phyloP scores from a whole-genome alignment of 1,139 yeast species.

The Saccharomycopsis hybrid region DNA sequence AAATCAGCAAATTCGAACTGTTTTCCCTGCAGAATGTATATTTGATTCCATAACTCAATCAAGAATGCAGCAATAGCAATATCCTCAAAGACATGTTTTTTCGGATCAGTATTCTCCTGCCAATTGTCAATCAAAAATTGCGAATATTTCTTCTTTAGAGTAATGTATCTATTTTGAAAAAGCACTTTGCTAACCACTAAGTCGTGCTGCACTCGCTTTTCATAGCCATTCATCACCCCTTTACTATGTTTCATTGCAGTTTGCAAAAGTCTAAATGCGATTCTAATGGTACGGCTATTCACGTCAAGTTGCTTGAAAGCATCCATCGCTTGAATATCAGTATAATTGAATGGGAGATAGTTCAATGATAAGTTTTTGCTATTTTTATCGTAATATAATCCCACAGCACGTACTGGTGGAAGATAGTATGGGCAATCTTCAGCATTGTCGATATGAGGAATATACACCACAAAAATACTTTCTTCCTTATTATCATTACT shows the following conservation, averaged over 20 bases:
- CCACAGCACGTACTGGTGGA: conserved; percentile 81
- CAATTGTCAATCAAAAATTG: conserved; percentile 71
- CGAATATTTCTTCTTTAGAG: conserved; percentile 77
- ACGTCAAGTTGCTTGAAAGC: conserved; percentile 35
- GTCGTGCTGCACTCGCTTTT: conserved; percentile 85
- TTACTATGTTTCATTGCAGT: conserved; percentile 79
- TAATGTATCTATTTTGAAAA: conserved; percentile 78
- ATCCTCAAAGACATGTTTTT: conserved; percentile 95
- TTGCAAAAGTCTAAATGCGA: conserved; percentile 70
- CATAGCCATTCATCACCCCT: conserved; percentile 80
- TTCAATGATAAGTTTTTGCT: conserved; percentile 61
- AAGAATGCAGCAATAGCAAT: conserved; percentile 92
- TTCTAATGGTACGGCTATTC: conserved; percentile 64
- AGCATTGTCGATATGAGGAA: conserved; percentile 60
- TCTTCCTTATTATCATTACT: conserved; percentile 26
- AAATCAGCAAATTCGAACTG: conserved; percentile 74
- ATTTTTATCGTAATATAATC: conserved; percentile 46
- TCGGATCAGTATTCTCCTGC: conserved; percentile 92
- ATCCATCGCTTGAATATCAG: conserved; percentile 25
- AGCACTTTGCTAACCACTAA: conserved; percentile 73
- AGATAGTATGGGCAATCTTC: conserved; percentile 80
- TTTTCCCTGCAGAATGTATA: conserved; percentile 39
- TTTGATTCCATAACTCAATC: conserved; percentile 76
- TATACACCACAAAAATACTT: conserved; percentile 56
- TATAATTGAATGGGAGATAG: conserved; percentile 56